phyloP scores from a whole-genome alignment of 2,329 filamentous ascomycete genomes.

The Aureobasidium zeae region DNA sequence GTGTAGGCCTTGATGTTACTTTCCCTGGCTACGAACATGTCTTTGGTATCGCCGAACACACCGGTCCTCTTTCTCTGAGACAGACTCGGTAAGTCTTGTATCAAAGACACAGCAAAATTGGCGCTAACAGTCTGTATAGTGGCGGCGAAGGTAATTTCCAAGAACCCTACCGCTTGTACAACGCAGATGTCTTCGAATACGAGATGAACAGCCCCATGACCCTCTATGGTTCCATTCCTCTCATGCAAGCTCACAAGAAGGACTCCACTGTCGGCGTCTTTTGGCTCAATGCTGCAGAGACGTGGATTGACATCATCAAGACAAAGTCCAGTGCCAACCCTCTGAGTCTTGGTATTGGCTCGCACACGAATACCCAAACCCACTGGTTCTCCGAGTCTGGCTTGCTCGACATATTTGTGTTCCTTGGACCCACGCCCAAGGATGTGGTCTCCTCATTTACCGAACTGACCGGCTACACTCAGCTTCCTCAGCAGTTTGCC shows the following conservation, averaged over 20 bases:
- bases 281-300: conserved; percentile 95
- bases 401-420: conserved; percentile 83
- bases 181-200: conserved; percentile 96
- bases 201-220: conserved; percentile 97
- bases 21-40: conserved; percentile 90
- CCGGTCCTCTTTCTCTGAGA: conserved; percentile 77
- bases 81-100: conserved; percentile 54
- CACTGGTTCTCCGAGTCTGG: conserved; percentile 97
- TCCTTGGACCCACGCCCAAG: conserved; percentile 78
- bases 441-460: conserved; percentile 75
- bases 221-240: conserved; percentile 89
- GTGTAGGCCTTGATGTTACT: conserved; percentile 79
- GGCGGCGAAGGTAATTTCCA: conserved; percentile 76
- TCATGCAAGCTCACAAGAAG: conserved; percentile 95
- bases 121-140: conserved; percentile 28
- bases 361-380: conserved; percentile 70
- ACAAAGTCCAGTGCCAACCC: conserved; percentile 64
- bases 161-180: conserved; percentile 91
- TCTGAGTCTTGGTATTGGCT: conserved; percentile 58
- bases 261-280: conserved; percentile 91
- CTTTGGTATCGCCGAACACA: conserved; percentile 88
- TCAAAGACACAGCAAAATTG: conserved; percentile 11
- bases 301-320: conserved; percentile 93
- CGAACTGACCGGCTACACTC: conserved; percentile 83
- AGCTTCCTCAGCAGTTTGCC: conserved; percentile 84